A percentile compares a stretch with the other conserved stretches of the same genome.
These are phyloP conservation scores for Pseudocercospora crystallina DNA, from an alignment of 2,329 filamentous ascomycete genomes.

Conservation along the genomic window DNA sequence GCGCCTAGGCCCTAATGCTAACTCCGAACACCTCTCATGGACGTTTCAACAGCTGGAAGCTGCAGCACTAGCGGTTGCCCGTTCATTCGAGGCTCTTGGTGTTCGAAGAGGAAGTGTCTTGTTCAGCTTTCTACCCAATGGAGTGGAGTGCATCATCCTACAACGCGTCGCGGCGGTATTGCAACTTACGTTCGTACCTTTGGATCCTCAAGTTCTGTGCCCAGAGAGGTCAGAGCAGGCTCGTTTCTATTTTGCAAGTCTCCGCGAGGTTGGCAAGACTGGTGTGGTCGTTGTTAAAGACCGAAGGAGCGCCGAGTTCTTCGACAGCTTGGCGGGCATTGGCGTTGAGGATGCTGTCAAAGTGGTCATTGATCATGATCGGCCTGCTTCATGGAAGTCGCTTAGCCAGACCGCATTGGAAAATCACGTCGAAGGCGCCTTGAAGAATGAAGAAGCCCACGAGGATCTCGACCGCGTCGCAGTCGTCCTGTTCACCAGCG, in stretches of 20 bases:
- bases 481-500: slow-evolving; percentile 8
- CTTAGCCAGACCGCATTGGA: background rate
- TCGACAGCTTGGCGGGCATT: too few species aligned
- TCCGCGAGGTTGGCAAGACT: background rate
- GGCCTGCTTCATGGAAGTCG: background rate
- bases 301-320: background rate
- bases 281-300: slow-evolving; percentile 3
- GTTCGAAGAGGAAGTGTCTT: slow-evolving; percentile 1
- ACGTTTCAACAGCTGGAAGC: too few species aligned
- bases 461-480: slow-evolving; percentile 1
- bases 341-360: background rate
- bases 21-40: too few species aligned
- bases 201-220: too few species aligned
- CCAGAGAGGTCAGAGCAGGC: too few species aligned
- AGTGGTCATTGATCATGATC: background rate
- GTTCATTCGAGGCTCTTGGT: too few species aligned
- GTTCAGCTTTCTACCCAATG: slow-evolving; percentile 2
- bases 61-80: too few species aligned
- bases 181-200: slow-evolving; percentile 5
- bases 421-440: background rate
- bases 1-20: too few species aligned
- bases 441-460: slow-evolving; percentile 2
- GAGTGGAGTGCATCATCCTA: slow-evolving; percentile 4
- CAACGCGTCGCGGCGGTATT: slow-evolving; percentile 1
- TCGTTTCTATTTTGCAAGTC: background rate